Evolutionary conservation across 148 eudicot species (phyloP).

Genomic region (Amaranthus hypochondriacus): DNA sequence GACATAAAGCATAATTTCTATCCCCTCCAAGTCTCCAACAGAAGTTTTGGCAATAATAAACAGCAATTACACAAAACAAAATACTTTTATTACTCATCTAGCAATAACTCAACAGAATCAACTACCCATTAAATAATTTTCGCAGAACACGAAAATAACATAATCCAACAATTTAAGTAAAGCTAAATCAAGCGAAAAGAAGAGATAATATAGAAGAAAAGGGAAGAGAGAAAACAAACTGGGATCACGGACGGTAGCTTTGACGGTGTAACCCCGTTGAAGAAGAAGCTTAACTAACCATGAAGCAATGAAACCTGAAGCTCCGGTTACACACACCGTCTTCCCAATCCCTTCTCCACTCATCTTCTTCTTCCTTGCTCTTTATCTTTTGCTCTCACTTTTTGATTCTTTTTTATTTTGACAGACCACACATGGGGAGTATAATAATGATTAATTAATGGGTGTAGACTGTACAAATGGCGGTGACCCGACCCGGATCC

Average conservation of each 20-base stretch:
- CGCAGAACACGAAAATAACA: too few relatives aligned
- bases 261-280: constrained; percentile 36
- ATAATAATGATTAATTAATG: too few relatives aligned
- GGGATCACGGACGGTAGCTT: constrained; percentile 35
- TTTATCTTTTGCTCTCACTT: neutral
- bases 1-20: too few relatives aligned
- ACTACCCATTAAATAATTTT: too few relatives aligned
- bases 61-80: too few relatives aligned
- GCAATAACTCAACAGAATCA: too few relatives aligned
- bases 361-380: constrained; percentile 1
- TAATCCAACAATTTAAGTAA: neutral
- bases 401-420: neutral
- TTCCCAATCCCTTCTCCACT: constrained; percentile 4
- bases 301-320: constrained; percentile 38
- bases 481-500: too few relatives aligned
- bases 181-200: neutral
- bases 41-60: too few relatives aligned
- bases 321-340: constrained; percentile 37
- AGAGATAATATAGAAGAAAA: neutral
- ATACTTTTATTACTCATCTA: too few relatives aligned
- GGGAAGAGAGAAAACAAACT: constrained; percentile 11
- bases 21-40: too few relatives aligned
- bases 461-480: too few relatives aligned
- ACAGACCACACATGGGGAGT: neutral
- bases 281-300: constrained; percentile 42